Evolutionary conservation across 1,139 yeast genomes (phyloP).

Genomic region (Zygosaccharomyces pseudobailii): DNA sequence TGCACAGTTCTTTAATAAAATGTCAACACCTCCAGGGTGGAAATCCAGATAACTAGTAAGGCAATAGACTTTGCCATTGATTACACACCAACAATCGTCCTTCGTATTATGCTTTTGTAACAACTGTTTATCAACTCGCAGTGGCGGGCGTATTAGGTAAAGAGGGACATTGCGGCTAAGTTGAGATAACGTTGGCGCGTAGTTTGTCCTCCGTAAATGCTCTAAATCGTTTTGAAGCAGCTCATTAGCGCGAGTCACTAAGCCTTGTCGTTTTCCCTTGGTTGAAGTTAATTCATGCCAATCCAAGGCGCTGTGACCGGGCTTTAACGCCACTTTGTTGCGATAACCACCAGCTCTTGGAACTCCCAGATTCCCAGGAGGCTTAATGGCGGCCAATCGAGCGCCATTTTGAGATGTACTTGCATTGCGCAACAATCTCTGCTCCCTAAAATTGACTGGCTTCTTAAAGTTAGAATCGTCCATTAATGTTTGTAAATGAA

Average conservation of each 20-base stretch:
- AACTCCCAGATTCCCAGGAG: conserved; percentile 18
- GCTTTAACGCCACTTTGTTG: conserved; percentile 28
- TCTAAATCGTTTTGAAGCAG: conserved; percentile 11
- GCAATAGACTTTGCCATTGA: conserved; percentile 79
- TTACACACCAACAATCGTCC: conserved; percentile 81
- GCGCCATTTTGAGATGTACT: background rate
- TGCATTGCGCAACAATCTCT: background rate
- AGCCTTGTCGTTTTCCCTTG: conserved; percentile 18
- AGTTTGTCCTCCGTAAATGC: conserved; percentile 12
- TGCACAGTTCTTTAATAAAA: conserved; percentile 65
- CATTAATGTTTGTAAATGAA: background rate
- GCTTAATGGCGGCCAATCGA: conserved; percentile 1
- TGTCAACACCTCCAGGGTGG: conserved; percentile 91
- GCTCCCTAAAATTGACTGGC: background rate
- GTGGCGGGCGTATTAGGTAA: conserved; percentile 34
- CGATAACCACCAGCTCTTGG: conserved; percentile 22
- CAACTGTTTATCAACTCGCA: conserved; percentile 56
- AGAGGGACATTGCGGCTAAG: conserved; percentile 21
- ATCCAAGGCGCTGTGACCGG: conserved; percentile 34
- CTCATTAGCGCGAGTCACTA: conserved; percentile 20
- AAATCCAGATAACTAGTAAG: conserved; percentile 74
- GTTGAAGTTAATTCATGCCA: conserved; percentile 26
- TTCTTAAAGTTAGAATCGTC: conserved; percentile 2
- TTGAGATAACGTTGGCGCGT: conserved; percentile 15
- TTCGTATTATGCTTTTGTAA: conserved; percentile 52